Evolutionary conservation across 306 rosid genomes (phyloP).

Genomic region (Glycine latifolia): DNA sequence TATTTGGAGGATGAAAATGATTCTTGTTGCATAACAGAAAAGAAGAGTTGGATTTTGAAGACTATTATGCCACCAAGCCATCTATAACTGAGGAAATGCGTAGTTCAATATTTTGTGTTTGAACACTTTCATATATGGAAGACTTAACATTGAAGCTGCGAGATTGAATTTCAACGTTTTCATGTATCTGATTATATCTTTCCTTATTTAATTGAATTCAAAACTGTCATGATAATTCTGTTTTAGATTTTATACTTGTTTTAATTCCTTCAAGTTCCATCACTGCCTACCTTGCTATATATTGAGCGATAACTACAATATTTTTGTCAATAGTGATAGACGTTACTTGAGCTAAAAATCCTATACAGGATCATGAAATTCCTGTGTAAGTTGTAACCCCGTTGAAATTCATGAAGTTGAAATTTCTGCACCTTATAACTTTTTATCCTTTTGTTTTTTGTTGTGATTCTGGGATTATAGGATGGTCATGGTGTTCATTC

Average conservation of each 20-base stretch:
- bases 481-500: neutral
- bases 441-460: neutral
- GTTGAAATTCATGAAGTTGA: no score
- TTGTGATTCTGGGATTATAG: neutral
- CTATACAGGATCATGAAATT: neutral
- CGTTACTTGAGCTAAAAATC: neutral
- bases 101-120: constrained; percentile 12
- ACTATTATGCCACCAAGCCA: constrained; percentile 36
- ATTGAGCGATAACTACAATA: constrained; percentile 42
- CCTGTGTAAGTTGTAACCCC: neutral
- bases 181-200: neutral
- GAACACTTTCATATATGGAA: constrained; percentile 11
- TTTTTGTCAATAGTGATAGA: constrained; percentile 37
- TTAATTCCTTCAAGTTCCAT: neutral
- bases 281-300: neutral
- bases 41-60: constrained; percentile 28
- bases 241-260: constrained; percentile 9
- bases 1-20: constrained; percentile 26
- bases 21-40: constrained; percentile 21
- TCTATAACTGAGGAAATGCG: neutral
- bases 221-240: neutral
- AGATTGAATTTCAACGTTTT: neutral
- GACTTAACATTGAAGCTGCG: neutral
- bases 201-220: neutral
- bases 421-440: no score